Percentiles rank a stretch among this genome's conserved stretches.
These are phyloP conservation scores for Cryoendolithus antarcticus DNA, from an alignment of 2,329 filamentous ascomycete species.

Conservation along the genomic window DNA sequence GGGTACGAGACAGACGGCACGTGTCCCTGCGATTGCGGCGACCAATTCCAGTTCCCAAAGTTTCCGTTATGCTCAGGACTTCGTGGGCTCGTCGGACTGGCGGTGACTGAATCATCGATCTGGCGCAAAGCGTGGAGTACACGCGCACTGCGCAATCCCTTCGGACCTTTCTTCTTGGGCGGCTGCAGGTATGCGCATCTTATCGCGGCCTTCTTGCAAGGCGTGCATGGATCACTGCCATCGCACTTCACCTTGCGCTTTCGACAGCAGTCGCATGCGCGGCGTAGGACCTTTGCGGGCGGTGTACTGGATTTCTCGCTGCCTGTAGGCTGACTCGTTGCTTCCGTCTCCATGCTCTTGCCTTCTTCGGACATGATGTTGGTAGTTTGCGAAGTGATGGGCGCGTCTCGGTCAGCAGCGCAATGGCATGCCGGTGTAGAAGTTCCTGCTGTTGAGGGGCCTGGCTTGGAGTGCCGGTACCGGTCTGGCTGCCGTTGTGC, in stretches of 20 bases:
- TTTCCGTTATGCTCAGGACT: slow-evolving; percentile 13
- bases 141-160: slow-evolving; percentile 22
- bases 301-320: background rate
- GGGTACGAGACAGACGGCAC: slow-evolving; percentile 1
- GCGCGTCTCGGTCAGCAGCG: too few relatives aligned
- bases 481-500: too few relatives aligned
- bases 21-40: slow-evolving; percentile 1
- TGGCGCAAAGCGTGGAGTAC: slow-evolving; percentile 22
- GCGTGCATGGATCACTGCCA: slow-evolving; percentile 21
- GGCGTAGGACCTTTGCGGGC: slow-evolving; percentile 14
- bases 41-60: slow-evolving; percentile 21
- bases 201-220: slow-evolving; percentile 24
- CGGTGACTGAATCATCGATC: slow-evolving; percentile 20
- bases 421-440: too few relatives aligned
- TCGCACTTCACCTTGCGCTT: slow-evolving; percentile 26
- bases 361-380: too few relatives aligned
- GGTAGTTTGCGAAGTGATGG: too few relatives aligned
- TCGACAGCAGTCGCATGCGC: slow-evolving; percentile 26
- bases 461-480: too few relatives aligned
- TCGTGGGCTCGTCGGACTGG: slow-evolving; percentile 13
- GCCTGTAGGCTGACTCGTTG: too few relatives aligned
- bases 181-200: slow-evolving; percentile 24
- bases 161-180: slow-evolving; percentile 26
- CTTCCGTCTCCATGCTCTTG: too few relatives aligned
- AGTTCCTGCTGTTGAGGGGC: too few relatives aligned